Percentiles rank a stretch among this genome's conserved stretches.
Evolutionary conservation across 1,139 yeast genomes (phyloP).

Genomic region (Pichia sp.): DNA sequence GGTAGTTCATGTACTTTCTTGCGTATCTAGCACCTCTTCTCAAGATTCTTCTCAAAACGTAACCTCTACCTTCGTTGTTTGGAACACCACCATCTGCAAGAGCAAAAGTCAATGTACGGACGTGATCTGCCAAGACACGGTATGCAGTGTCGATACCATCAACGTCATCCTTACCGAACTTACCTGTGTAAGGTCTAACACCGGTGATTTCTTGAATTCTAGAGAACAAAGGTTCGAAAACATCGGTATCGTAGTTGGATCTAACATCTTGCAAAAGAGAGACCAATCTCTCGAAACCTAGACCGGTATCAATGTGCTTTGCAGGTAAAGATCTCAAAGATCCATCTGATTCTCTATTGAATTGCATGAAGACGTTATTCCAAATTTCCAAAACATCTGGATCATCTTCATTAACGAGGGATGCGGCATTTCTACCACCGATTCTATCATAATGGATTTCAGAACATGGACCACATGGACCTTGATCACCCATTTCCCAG

Average conservation of each 20-base stretch:
- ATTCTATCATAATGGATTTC: constrained; percentile 96
- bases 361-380: constrained; percentile 96
- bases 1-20: constrained; percentile 92
- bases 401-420: constrained; percentile 89
- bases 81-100: constrained; percentile 99
- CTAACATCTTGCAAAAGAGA: constrained; percentile 84
- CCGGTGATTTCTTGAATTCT: constrained; percentile 90
- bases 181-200: constrained; percentile 84
- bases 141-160: constrained; percentile 98
- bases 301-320: constrained; percentile 94
- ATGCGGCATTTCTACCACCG: constrained; percentile 93
- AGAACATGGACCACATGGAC: constrained; percentile 99
- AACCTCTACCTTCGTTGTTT: constrained; percentile 98
- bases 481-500: constrained; percentile 99
- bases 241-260: constrained; percentile 96
- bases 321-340: constrained; percentile 79
- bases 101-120: constrained; percentile 92
- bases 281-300: constrained; percentile 97
- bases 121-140: constrained; percentile 97
- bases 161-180: constrained; percentile 82
- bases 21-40: constrained; percentile 98
- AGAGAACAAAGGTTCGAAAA: constrained; percentile 78
- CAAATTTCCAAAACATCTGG: constrained; percentile 97
- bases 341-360: constrained; percentile 88
- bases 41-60: constrained; percentile 89